Evolutionary conservation across 2,329 filamentous ascomycete species (phyloP), one percentile per base, ranked within the genome.

Genomic region (Lomentospora prolificans): DNA sequence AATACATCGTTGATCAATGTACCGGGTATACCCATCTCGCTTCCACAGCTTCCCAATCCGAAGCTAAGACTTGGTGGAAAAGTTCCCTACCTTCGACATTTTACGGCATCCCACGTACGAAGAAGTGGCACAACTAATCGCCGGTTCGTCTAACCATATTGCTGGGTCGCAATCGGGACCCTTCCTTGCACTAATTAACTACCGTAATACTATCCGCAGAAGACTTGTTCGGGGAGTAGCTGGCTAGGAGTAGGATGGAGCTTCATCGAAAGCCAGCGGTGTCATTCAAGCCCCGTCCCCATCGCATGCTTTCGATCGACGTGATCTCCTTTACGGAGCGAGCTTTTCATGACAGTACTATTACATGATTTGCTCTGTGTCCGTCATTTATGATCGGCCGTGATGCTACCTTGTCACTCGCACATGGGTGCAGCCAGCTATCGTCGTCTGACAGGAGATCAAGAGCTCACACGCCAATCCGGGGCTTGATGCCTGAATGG

Each of bases 401-500:
- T 22, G 51, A 53, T 53, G 51, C 51, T 39, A 53, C 51, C 30
- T 36, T n/a, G 30, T 24, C 51, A 39, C 51, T 14, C n/a, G n/a
- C n/a, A n/a, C 30, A 53, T 39, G 14, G n/a, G 8, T 39, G 51
- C 51, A 39, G 28, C 51, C n/a, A n/a, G 19, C 19, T 24, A 12
- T 36, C 51, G 19, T 53, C 51, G 41, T 28, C 51, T 36, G 51
- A 53, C 51, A 36, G 36, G 36, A 19, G 31, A 22, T 36, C 31
- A 17, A 22, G 19, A 24, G 24, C 19, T n/a, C 51, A 19, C 19
- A 14, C 51, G 51, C 51, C 28, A 28, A 22, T 53, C 17, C 51
- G 8, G 30, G 5, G 19, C 36, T 53, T 53, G 51, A 53, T 53
- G 51, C 51, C 51, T 36, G 51, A 51, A 53, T 53, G 51, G 31